Evolutionary conservation across 306 rosid genomes (phyloP), one percentile per base, ranked within the genome.

Genomic region (Cyclanthera cordifolia): DNA sequence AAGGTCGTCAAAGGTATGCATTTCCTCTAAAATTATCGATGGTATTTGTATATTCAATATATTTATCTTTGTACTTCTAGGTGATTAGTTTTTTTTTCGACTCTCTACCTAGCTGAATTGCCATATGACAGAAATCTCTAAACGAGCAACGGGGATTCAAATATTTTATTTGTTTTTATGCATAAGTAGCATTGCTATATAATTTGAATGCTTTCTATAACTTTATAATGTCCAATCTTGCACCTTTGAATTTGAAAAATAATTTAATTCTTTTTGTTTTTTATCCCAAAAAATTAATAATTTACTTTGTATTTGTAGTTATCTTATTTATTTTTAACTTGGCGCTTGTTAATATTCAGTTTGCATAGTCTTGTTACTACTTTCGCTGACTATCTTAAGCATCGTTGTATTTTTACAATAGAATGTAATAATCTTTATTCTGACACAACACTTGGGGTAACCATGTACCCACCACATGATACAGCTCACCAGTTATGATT

Each of bases 21-120:
- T 94, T 96, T 64, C 97, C 99, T 37, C 77, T 94, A 80, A 82
- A 96, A 70, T 83, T 95, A 11, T 90, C 99, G 5, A 94, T 90
- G 99, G 41, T 6, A 89, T 67, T 67, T 56, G 57, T 71, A 75
- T 46, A 50, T 72, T 70, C 48, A 45, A 43, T 71, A 43, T 56
- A 60, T 20, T 24, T 14, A 27, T 53, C 20, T 53, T 11, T 56
- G 3, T 54, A 16, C 60, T 12, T 2, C 50, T 61, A 50, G 58
- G 6, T 71, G 21, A 45, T 46, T 63, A 17, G 43, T 43, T 37
- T 37, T 2, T 37, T 37, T 37, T 0, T 34, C 1, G 0, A 5
- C 73, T 69, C 24, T 10, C 20, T 60, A 34, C 15, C 50, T 52
- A 17, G 60, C 63, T 50, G 57, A 51, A 16, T 14, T 53, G 54